Base-by-base conservation (phyloP, 305 asterid species). In the Stenogyne calaminthoides region DNA sequence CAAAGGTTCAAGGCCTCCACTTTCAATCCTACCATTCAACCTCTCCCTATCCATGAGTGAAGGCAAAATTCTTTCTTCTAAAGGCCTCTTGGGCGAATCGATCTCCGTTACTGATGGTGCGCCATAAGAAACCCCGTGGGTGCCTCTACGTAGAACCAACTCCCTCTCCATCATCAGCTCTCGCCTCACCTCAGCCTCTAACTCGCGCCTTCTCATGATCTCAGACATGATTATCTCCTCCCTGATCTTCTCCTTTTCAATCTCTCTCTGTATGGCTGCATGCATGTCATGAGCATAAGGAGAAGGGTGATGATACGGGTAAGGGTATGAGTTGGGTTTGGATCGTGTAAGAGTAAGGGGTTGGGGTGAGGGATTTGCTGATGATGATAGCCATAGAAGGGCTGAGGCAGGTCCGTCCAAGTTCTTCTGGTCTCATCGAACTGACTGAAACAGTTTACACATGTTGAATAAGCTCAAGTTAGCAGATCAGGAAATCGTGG, bases 241-340 rank as follows among this genome's bases (percentile, higher is more conserved):
- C 52, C 90, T 75, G 40, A 89, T 85, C n/a, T 57, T 66, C 67
- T 89, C 86, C 82, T 85, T 89, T 81, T 89, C 95, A 9, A 89
- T 57, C 74, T 88, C 87, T 69, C 85, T 80, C 74, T 57, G 65
- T 46, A 78, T 64, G 6, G 76, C 60, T 79, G 62, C 82, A 3
- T 39, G 80, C 72, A 70, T 67, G 76, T 69, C 81, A 6, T 62
- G 67, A 46, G 44, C 5, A 18, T 54, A 75, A 11, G 74, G 36
- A 4, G 40, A 61, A 46, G 65, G 37, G 11, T 29, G 58, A 76
- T 44, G 64, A 3, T 6, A 52, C 37, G 73, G 40, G 66, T n/a
- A 46, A 66, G 72, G n/a, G 18, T 29, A 42, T 60, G 56, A 52
- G 5, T 7, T 32, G 62, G 32, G 7, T 29, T 32, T 60, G 72